Conservation (phyloP, 805 yeast genomes). For the Blastobotrys robertii region DNA sequence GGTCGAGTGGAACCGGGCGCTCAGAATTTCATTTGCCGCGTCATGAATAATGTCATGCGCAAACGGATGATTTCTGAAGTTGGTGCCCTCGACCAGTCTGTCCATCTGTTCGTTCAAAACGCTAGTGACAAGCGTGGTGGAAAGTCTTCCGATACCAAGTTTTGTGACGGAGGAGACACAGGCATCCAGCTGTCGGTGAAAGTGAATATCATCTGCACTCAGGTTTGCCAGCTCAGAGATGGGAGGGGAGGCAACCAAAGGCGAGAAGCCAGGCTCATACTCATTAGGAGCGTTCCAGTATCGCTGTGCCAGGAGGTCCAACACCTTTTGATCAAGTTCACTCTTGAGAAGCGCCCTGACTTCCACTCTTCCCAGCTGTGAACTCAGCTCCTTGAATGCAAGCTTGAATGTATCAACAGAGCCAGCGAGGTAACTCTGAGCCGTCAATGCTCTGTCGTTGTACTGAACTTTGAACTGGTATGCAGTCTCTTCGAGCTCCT, state of each 20-base stretch:
- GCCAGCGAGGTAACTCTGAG: constrained; percentile 88
- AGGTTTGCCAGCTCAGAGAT: constrained; percentile 48
- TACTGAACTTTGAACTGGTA: constrained; percentile 93
- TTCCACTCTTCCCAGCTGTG: constrained; percentile 73
- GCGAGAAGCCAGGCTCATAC: constrained; percentile 6
- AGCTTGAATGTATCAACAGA: constrained; percentile 80
- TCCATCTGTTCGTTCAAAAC: constrained; percentile 71
- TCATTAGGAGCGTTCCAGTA: constrained; percentile 72
- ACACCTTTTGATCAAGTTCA: constrained; percentile 79
- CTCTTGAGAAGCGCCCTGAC: constrained; percentile 67
- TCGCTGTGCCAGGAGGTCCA: constrained; percentile 78
- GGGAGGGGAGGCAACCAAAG: constrained; percentile 28
- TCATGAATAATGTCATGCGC: constrained; percentile 74
- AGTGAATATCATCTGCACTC: constrained; percentile 59
- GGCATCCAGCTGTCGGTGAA: constrained; percentile 82
- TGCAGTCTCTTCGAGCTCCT: constrained; percentile 86
- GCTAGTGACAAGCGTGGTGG: constrained; percentile 74
- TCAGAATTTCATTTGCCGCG: constrained; percentile 73
- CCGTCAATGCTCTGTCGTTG: constrained; percentile 88
- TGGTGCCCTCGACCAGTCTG: constrained; percentile 61
- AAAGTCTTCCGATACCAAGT: constrained; percentile 84
- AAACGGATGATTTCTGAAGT: constrained; percentile 75
- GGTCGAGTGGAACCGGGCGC: constrained; percentile 73
- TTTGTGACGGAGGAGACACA: constrained; percentile 80
- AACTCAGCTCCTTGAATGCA: constrained; percentile 78